A percentile compares a stretch with the other conserved stretches of the same genome.
phyloP scores from a whole-genome alignment of 768 basidiomycete species.

The Daedaleopsis nitida region DNA sequence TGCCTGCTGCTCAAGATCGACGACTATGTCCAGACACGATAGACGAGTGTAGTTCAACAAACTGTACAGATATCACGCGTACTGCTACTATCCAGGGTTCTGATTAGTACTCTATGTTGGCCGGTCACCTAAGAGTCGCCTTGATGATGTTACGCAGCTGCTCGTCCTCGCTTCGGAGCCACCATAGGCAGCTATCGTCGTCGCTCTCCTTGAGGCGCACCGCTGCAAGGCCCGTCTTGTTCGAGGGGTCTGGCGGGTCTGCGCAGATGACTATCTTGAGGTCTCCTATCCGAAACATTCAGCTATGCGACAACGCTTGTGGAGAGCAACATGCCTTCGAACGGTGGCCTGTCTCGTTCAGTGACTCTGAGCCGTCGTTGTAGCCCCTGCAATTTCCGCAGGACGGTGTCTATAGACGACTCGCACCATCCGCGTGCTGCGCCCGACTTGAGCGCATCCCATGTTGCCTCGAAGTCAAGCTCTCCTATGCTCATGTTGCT shows the following conservation, averaged over 20 bases:
- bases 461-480: conserved; percentile 55
- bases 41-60: conserved; percentile 23
- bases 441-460: conserved; percentile 52
- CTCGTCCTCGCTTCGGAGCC: conserved; percentile 55
- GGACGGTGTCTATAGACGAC: conserved; percentile 51
- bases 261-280: conserved; percentile 56
- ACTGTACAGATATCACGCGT: conserved; percentile 18
- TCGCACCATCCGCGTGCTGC: conserved; percentile 70
- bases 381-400: conserved; percentile 55
- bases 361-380: conserved; percentile 50
- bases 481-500: conserved; percentile 17
- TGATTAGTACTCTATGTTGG: neutral
- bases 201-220: conserved; percentile 61
- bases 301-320: neutral
- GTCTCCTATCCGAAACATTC: conserved; percentile 49
- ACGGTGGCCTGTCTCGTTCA: conserved; percentile 56
- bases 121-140: conserved; percentile 21
- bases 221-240: conserved; percentile 33
- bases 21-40: conserved; percentile 85
- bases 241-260: conserved; percentile 8
- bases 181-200: conserved; percentile 75
- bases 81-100: conserved; percentile 1
- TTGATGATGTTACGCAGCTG: conserved; percentile 48
- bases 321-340: conserved; percentile 45
- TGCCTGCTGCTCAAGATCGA: conserved; percentile 94